Conservation (phyloP, 306 rosid genomes). For the Lathyrus aphaca region DNA sequence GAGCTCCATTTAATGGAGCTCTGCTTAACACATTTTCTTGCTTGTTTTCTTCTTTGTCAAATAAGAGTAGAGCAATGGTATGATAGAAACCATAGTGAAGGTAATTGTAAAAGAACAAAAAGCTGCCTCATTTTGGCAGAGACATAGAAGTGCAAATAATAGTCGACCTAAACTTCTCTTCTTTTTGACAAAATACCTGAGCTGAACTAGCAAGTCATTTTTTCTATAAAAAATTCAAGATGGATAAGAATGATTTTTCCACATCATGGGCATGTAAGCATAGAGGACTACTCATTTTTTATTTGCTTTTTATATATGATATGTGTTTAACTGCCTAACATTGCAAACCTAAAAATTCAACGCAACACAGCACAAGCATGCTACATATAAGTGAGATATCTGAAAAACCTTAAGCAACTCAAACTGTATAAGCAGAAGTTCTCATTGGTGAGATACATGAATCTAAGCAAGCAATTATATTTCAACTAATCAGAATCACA, state of each 20-base stretch:
- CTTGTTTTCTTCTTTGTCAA: not conserved
- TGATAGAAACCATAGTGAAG: not conserved
- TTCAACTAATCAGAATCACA: not conserved
- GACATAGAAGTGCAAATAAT: not conserved
- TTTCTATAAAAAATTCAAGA: not conserved
- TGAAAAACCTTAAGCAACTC: not conserved
- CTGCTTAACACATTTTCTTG: not conserved
- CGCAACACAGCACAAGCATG: constrained; percentile 2
- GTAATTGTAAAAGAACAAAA: not conserved
- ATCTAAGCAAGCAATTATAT: constrained; percentile 6
- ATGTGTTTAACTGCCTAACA: not conserved
- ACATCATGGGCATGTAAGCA: not conserved
- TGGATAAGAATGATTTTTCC: not conserved
- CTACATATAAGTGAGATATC: not conserved
- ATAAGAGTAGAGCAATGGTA: not conserved
- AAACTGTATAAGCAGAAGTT: not conserved
- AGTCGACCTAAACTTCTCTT: no score
- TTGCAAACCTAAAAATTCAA: constrained; percentile 1
- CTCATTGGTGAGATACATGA: not conserved
- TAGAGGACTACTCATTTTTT: not conserved
- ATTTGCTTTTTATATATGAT: constrained; percentile 1
- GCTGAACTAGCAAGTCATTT: constrained; percentile 1
- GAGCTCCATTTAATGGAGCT: not conserved
- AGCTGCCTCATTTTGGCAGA: not conserved
- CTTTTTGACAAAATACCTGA: not conserved